Percentiles rank a stretch among this genome's conserved stretches.
Conservation (phyloP, 352 stramenopile species). For the Phytopythium cucurbitacearum region DNA sequence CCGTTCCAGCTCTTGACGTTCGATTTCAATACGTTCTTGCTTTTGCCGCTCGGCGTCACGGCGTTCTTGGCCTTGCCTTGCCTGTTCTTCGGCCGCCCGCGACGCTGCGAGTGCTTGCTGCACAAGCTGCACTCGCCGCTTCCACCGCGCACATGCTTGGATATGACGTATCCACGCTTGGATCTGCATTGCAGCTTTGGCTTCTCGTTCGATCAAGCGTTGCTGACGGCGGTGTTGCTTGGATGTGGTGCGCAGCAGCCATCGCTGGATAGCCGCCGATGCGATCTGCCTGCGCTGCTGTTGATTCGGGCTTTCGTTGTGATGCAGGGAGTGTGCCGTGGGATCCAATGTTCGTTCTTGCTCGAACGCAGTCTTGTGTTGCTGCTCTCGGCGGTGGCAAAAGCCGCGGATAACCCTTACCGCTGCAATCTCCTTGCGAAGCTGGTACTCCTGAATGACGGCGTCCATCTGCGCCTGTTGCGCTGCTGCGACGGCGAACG, state of each 20-base stretch:
- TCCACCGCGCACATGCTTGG: slow-evolving; percentile 18
- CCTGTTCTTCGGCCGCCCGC: slow-evolving; percentile 3
- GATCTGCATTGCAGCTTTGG: slow-evolving; percentile 3
- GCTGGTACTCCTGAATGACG: slow-evolving; percentile 10
- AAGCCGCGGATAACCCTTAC: slow-evolving; percentile 28
- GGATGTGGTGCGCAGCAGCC: slow-evolving; percentile 28
- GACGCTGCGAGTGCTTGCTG: slow-evolving; percentile 4
- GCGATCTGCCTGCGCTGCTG: slow-evolving; percentile 1
- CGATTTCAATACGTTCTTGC: slow-evolving; percentile 5
- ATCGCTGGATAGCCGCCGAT: slow-evolving; percentile 33
- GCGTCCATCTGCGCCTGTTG: slow-evolving; percentile 8
- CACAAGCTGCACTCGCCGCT: slow-evolving; percentile 14
- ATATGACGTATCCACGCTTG: slow-evolving; percentile 8
- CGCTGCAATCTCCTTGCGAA: slow-evolving; percentile 12
- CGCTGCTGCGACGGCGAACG: slow-evolving; percentile 1
- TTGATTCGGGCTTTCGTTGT: background rate
- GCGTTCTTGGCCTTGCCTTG: slow-evolving; percentile 6
- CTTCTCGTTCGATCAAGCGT: slow-evolving; percentile 5
- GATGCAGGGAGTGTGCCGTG: background rate
- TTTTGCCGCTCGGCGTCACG: slow-evolving; percentile 1
- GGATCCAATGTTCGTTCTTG: background rate
- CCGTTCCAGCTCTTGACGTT: slow-evolving; percentile 8
- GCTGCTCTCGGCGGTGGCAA: slow-evolving; percentile 7
- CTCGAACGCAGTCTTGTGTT: background rate
- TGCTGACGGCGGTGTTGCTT: slow-evolving; percentile 12